Evolutionary conservation across 78 protist species (phyloP), one percentile per base, ranked within the genome.

Genomic region (Planoprotostelium fungivorum): DNA sequence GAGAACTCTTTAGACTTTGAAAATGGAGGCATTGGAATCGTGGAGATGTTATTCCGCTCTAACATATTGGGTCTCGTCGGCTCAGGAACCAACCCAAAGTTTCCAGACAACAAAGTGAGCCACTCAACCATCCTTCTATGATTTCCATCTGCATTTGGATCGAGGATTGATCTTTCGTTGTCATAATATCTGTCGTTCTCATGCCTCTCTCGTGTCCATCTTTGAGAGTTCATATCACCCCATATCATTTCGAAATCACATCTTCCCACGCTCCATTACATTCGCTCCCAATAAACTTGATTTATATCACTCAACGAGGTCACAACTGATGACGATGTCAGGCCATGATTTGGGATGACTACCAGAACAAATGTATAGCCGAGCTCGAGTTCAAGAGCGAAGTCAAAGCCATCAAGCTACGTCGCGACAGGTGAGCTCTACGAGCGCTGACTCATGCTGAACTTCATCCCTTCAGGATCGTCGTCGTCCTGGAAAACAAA

Each of bases 261-360:
- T n/a, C n/a, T n/a, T n/a, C n/a, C n/a, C n/a, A n/a, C n/a, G n/a
- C n/a, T n/a, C n/a, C n/a, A n/a, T n/a, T n/a, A n/a, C n/a, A n/a
- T n/a, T n/a, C n/a, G n/a, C n/a, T n/a, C n/a, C n/a, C n/a, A n/a
- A n/a, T n/a, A n/a, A n/a, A n/a, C n/a, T n/a, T n/a, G n/a, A n/a
- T n/a, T n/a, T n/a, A n/a, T n/a, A n/a, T n/a, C n/a, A n/a, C n/a
- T n/a, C n/a, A n/a, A n/a, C n/a, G n/a, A n/a, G n/a, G n/a, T n/a
- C n/a, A n/a, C n/a, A n/a, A n/a, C 73, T 51, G 5, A 51, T 16
- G 16, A 1, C 90, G 38, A 35, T 29, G 25, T 29, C 73, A 90
- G 90, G 98, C 97, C 31, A 96, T 98, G 89, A 93, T 98, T 16
- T 98, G 99, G 99, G 99, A 98, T 87, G 99, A 98, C 92, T 93